These are phyloP conservation scores for Penicillium crystallinum DNA, from an alignment of 495 filamentous ascomycete genomes.

Conservation along the genomic window DNA sequence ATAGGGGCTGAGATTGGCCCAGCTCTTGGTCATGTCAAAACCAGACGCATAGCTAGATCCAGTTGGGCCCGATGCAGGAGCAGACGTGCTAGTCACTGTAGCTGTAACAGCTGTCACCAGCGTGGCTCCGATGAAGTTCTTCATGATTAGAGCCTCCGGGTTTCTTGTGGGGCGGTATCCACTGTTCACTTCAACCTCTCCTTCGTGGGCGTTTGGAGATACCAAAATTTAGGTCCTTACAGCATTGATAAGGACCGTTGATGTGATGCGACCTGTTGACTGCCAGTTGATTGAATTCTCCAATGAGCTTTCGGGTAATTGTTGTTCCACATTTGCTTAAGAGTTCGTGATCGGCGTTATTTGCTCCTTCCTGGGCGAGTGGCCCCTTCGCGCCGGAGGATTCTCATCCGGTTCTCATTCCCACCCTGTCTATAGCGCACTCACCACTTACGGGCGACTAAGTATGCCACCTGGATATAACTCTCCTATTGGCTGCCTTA, in stretches of 20 bases:
- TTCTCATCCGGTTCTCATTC: too few relatives aligned
- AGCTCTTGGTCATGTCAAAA: constrained; percentile 33
- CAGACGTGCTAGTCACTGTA: constrained; percentile 7
- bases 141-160: constrained; percentile 5
- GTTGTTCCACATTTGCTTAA: background rate
- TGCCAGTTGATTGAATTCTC: background rate
- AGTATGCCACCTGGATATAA: too few relatives aligned
- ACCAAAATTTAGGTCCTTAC: background rate
- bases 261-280: background rate
- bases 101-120: constrained; percentile 6
- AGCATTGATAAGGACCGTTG: background rate
- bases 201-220: background rate
- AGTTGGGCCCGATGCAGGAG: constrained; percentile 20
- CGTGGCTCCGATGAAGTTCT: constrained; percentile 3
- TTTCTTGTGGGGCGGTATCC: background rate
- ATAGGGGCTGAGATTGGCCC: constrained; percentile 48
- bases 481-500: too few relatives aligned
- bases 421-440: too few relatives aligned
- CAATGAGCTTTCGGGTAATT: background rate
- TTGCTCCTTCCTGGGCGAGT: background rate
- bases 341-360: background rate
- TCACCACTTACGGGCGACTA: too few relatives aligned
- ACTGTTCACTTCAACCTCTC: background rate
- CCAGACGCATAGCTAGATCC: constrained; percentile 26
- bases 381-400: too few relatives aligned